Percentiles rank a stretch among this genome's conserved stretches.
These are phyloP conservation scores for Vitis hybrid DNA, from an alignment of 177 flowering plant species.

Conservation along the genomic window DNA sequence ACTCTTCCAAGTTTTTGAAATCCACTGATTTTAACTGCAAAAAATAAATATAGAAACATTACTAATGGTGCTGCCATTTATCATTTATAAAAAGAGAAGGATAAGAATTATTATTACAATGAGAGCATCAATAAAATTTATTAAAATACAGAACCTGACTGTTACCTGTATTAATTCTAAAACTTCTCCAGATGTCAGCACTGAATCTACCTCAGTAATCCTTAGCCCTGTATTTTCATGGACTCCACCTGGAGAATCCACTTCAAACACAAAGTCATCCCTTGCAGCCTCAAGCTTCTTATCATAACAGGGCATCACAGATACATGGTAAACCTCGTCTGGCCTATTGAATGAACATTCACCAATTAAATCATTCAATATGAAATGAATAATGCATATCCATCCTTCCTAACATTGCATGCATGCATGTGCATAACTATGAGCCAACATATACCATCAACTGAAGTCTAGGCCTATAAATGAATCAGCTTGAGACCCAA, in stretches of 20 bases:
- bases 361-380: constrained; percentile 12
- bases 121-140: neutral
- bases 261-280: constrained; percentile 80
- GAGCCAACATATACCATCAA: neutral
- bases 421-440: neutral
- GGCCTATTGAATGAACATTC: constrained; percentile 43
- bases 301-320: constrained; percentile 99
- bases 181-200: constrained; percentile 94
- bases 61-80: neutral
- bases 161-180: constrained; percentile 85
- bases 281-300: constrained; percentile 97
- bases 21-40: constrained; percentile 77
- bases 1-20: constrained; percentile 70
- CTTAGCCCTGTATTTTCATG: constrained; percentile 22
- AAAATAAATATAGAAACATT: neutral
- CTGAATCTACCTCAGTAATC: constrained; percentile 89
- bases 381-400: constrained; percentile 1
- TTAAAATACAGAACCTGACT: neutral
- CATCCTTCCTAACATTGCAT: neutral
- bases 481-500: neutral
- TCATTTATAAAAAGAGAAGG: neutral
- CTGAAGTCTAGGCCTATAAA: neutral
- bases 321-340: constrained; percentile 87
- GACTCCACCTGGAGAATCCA: constrained; percentile 41
- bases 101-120: neutral